Evolutionary conservation across 768 basidiomycete genomes (phyloP), one percentile per base, ranked within the genome.

Genomic region (Termitomyces sp.): DNA sequence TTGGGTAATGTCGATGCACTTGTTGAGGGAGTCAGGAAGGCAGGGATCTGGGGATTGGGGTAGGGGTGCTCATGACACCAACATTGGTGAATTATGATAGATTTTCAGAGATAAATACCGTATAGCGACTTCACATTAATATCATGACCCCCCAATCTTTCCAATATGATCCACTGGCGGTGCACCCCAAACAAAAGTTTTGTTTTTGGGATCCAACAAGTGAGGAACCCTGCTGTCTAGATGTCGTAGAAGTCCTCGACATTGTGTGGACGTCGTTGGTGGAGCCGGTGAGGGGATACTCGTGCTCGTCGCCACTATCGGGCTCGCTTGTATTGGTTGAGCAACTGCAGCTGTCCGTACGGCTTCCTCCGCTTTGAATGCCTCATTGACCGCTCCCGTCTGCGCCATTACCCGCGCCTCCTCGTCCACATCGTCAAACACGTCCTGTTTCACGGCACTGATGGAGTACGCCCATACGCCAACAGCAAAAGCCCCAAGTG

Each of bases 381-480:
- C 69, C 56, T 70, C 68, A 23, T 60, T 68, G 62, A 66, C 57
- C 56, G 63, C 66, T 54, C 68, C 66, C 7, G 67, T 66, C 31
- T 65, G 69, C 32, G 75, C 80, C 64, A 87, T 77, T 41, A 81
- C 81, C 59, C 74, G 75, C 29, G 85, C 91, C 66, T 90, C 89
- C 60, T 90, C 88, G 64, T 92, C 90, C 41, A 92, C 79, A 68
- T 93, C 92, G 62, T 89, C 85, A 68, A 96, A 97, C 40, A 89
- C 85, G 68, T 97, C 95, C 67, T 98, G 95, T 67, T 89, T 93
- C 54, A 98, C 95, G 29, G 94, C 95, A 31, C 85, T 83, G 66
- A 98, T 96, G 17, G 94, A 95, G 73, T 98, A 98, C 4, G 86
- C 79, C 84, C 92, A 98, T 9, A 97, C 86, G 27, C 87, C 89